These are phyloP conservation scores for Ogataea nitratoaversa DNA, from an alignment of 805 yeast species.

Conservation along the genomic window DNA sequence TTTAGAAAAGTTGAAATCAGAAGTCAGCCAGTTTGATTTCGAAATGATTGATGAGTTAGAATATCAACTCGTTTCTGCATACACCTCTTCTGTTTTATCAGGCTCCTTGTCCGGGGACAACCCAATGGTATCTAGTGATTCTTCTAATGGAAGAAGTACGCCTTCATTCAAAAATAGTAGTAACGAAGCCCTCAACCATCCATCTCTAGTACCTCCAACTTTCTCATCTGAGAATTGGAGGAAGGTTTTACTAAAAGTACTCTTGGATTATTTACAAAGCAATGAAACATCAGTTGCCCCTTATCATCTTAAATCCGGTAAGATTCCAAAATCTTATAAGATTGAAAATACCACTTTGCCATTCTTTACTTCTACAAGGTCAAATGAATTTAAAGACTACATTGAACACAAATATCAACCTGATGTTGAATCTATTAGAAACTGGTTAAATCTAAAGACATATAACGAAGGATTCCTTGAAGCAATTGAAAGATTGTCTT, in stretches of 20 bases:
- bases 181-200: constrained; percentile 6
- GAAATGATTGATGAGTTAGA: constrained; percentile 9
- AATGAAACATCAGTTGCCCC: constrained; percentile 2
- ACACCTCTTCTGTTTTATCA: constrained; percentile 12
- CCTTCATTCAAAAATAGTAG: background rate
- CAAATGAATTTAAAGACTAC: constrained; percentile 8
- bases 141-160: constrained; percentile 5
- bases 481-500: constrained; percentile 19
- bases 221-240: constrained; percentile 24
- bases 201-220: constrained; percentile 22
- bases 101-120: constrained; percentile 20
- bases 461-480: constrained; percentile 24
- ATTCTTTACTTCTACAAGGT: background rate
- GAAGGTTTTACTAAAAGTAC: constrained; percentile 13
- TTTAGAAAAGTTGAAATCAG: constrained; percentile 7
- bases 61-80: constrained; percentile 5
- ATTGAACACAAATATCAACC: constrained; percentile 13
- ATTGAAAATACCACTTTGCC: background rate
- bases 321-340: constrained; percentile 4
- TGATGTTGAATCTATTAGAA: constrained; percentile 21
- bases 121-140: constrained; percentile 16
- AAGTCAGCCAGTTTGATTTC: constrained; percentile 6
- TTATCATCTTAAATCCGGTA: constrained; percentile 12
- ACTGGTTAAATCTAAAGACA: constrained; percentile 21
- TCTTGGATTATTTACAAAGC: constrained; percentile 11